These are phyloP conservation scores for Ophiosphaerella herpotricha DNA, from an alignment of 2,329 filamentous ascomycete genomes.

Conservation along the genomic window DNA sequence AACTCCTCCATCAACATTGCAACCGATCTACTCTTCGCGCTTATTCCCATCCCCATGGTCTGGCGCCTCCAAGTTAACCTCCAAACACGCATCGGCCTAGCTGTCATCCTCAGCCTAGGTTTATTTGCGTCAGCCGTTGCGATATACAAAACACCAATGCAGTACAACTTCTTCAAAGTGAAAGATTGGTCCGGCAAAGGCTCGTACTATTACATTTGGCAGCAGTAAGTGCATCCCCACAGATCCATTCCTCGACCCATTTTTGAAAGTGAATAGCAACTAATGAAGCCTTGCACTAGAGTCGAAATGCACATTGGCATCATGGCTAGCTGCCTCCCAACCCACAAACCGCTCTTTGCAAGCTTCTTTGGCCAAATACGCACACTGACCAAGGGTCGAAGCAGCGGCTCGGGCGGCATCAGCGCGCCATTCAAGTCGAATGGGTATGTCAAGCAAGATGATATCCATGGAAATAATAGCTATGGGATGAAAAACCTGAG, in stretches of 20 bases:
- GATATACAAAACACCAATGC: slow-evolving; percentile 29
- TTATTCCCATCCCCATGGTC: slow-evolving; percentile 51
- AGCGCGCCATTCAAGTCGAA: slow-evolving; percentile 18
- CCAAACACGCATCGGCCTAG: slow-evolving; percentile 46
- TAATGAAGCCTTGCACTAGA: slow-evolving; percentile 25
- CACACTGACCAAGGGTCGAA: slow-evolving; percentile 22
- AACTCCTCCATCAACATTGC: slow-evolving; percentile 50
- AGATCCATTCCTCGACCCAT: too few species aligned
- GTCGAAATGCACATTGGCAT: slow-evolving; percentile 42
- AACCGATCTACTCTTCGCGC: slow-evolving; percentile 48
- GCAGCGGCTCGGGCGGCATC: slow-evolving; percentile 12
- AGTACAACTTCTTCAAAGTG: slow-evolving; percentile 37
- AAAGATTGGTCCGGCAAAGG: slow-evolving; percentile 29
- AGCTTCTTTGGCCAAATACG: slow-evolving; percentile 27
- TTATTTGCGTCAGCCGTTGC: slow-evolving; percentile 40
- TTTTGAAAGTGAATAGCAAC: slow-evolving; percentile 2
- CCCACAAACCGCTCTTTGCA: slow-evolving; percentile 34
- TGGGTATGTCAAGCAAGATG: slow-evolving; percentile 22
- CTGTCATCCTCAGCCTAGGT: slow-evolving; percentile 42
- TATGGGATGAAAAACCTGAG: slow-evolving; percentile 20
- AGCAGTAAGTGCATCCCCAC: slow-evolving; percentile 16
- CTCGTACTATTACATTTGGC: slow-evolving; percentile 34
- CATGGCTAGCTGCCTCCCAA: slow-evolving; percentile 35
- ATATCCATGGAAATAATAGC: slow-evolving; percentile 1
- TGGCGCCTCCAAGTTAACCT: slow-evolving; percentile 48